Percentiles rank a stretch among this genome's conserved stretches.
phyloP scores from a whole-genome alignment of 495 filamentous ascomycete species.

The Pyrenopolyporus hunteri region DNA sequence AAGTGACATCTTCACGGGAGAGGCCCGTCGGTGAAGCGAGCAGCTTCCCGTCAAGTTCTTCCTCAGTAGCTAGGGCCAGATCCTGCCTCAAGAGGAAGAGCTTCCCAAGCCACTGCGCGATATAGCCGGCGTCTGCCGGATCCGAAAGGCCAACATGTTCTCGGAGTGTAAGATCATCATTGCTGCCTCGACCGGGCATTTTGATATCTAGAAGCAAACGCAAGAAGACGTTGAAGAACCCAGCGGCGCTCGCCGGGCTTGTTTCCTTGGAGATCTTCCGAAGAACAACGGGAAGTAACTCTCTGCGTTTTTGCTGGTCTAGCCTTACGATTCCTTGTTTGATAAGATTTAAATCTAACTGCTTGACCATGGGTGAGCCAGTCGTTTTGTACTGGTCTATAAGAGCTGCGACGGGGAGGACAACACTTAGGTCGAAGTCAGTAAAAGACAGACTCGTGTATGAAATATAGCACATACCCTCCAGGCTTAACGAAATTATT shows the following conservation, averaged over 20 bases:
- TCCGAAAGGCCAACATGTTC: constrained; percentile 66
- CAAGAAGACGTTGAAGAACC: constrained; percentile 84
- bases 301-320: constrained; percentile 50
- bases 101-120: constrained; percentile 79
- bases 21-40: constrained; percentile 69
- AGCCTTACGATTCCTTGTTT: constrained; percentile 84
- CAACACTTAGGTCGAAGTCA: constrained; percentile 57
- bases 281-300: constrained; percentile 73
- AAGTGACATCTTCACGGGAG: constrained; percentile 70
- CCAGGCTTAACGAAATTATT: constrained; percentile 52
- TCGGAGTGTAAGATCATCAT: constrained; percentile 75
- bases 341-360: constrained; percentile 88
- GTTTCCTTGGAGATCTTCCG: constrained; percentile 72
- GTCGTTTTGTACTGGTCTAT: constrained; percentile 88
- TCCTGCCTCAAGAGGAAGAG: constrained; percentile 71
- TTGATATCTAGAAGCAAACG: constrained; percentile 73
- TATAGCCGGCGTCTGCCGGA: constrained; percentile 70
- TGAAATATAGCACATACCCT: constrained; percentile 40
- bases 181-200: constrained; percentile 74
- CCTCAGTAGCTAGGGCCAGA: constrained; percentile 43
- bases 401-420: constrained; percentile 81
- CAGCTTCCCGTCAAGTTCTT: constrained; percentile 35
- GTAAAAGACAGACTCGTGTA: not conserved
- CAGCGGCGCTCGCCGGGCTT: constrained; percentile 67
- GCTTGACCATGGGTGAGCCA: constrained; percentile 71